phyloP scores from a whole-genome alignment of 2,329 filamentous ascomycete genomes.

The Aureobasidium sp. region DNA sequence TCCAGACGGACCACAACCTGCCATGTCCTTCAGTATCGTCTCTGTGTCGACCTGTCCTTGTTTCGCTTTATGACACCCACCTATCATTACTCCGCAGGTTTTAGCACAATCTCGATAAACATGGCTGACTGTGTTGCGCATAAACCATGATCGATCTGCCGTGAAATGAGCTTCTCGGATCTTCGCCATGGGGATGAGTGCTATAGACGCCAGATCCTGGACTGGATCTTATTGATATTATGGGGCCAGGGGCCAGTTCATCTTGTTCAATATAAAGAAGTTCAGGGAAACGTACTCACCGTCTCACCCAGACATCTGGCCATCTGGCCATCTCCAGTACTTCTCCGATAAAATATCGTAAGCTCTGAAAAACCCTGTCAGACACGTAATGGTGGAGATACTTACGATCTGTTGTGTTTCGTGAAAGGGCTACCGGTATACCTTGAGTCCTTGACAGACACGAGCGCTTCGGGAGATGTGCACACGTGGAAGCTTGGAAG shows the following conservation, averaged over 20 bases:
- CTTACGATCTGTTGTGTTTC: neutral
- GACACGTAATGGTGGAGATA: neutral
- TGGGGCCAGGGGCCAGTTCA: neutral
- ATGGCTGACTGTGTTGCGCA: neutral
- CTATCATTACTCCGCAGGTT: neutral
- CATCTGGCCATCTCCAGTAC: neutral
- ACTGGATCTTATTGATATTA: neutral
- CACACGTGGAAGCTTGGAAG: neutral
- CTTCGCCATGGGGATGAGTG: neutral
- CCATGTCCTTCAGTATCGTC: neutral
- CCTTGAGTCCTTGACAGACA: neutral
- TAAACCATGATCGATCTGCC: neutral
- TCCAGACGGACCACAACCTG: neutral
- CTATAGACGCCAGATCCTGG: neutral
- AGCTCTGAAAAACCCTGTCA: neutral
- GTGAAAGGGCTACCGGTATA: neutral
- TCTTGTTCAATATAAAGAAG: slow-evolving; percentile 3
- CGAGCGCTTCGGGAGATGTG: neutral
- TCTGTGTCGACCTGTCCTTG: neutral
- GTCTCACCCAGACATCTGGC: neutral
- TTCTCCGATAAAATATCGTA: neutral
- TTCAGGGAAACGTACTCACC: neutral
- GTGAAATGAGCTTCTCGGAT: neutral
- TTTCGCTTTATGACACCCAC: neutral
- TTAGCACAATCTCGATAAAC: neutral